Conservation (phyloP, 1,284 basidiomycete genomes). For the Trichosporon faecale region DNA sequence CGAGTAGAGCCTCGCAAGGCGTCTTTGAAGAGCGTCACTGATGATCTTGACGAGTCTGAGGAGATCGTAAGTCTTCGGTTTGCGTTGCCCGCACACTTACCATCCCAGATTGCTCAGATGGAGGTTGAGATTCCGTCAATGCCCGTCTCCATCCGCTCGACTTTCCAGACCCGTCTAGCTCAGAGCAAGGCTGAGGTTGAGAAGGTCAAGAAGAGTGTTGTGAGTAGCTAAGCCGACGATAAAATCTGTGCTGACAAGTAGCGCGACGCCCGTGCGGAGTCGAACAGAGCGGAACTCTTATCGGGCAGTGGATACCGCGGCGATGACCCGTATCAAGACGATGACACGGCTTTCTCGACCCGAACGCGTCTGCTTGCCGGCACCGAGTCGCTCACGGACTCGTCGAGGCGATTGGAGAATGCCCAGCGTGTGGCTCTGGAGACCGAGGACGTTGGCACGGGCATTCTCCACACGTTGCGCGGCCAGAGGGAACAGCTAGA, state of each 20-base stretch:
- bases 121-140: constrained; percentile 98
- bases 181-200: constrained; percentile 69
- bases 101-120: constrained; percentile 87
- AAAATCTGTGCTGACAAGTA: constrained; percentile 28
- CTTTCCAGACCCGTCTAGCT: constrained; percentile 70
- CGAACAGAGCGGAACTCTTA: constrained; percentile 54
- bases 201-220: constrained; percentile 70
- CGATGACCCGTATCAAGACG: constrained; percentile 70
- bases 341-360: constrained; percentile 49
- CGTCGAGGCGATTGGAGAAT: constrained; percentile 76
- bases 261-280: constrained; percentile 52
- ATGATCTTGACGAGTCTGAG: constrained; percentile 96
- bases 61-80: constrained; percentile 69
- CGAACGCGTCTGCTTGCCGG: constrained; percentile 74
- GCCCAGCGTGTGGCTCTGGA: constrained; percentile 90
- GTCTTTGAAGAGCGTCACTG: constrained; percentile 77
- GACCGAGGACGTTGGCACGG: constrained; percentile 92
- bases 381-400: constrained; percentile 70
- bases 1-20: constrained; percentile 74
- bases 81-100: background rate
- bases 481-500: constrained; percentile 93
- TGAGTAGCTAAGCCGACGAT: constrained; percentile 34
- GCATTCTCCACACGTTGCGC: constrained; percentile 81
- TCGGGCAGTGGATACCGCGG: constrained; percentile 55
- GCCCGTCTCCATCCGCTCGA: constrained; percentile 72